Evolutionary conservation across 2,329 filamentous ascomycete species (phyloP), one percentile per base, ranked within the genome.

Genomic region (Sarocladiaceae sp.): DNA sequence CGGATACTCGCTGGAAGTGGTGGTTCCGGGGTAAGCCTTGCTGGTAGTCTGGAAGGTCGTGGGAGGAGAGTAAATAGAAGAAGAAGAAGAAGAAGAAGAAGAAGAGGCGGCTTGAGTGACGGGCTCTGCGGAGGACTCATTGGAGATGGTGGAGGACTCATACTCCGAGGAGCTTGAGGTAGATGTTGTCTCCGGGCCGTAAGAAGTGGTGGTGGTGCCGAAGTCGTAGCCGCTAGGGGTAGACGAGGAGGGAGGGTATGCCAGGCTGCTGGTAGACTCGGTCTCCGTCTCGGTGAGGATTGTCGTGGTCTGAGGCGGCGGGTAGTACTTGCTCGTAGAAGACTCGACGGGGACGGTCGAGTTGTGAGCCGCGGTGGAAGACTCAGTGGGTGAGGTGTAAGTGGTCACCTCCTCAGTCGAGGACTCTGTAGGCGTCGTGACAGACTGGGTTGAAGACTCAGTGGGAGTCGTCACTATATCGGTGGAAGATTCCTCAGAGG

Each of bases 21-120:
- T 41, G 37, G 37, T 41, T 40, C 44, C 6, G 24, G 33, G 5
- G 1, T 37, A 40, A 7, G 42, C 41, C 31, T 54, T 55, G 48
- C 51, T 53, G 6, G 45, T 46, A 6, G 45, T 46, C 39, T 43
- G 39, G 29, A 46, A 32, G 15, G 45, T 46, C 4, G 45, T 46
- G 31, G 45, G 45, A 6, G 24, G n/a, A n/a, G 21, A 31, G 9
- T 16, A 34, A 15, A 19, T 21, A 43, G 45, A 46, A 11, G 45
- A 33, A 9, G 31, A 18, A 15, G 32, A 37, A 29, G 39, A 31
- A 3, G 47, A 43, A 7, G 43, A 46, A 11, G 45, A 33, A 9
- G 31, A 18, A 15, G 32, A 37, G 29, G 39, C 23, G 4, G 47
- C 39, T 6, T 37, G 33, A 13, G 46, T 47, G 13, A 45, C 45